Percentiles rank a stretch among this genome's conserved stretches.
These are phyloP conservation scores for Amborella trichopoda DNA, from an alignment of 164 flowering plant species.

Conservation along the genomic window DNA sequence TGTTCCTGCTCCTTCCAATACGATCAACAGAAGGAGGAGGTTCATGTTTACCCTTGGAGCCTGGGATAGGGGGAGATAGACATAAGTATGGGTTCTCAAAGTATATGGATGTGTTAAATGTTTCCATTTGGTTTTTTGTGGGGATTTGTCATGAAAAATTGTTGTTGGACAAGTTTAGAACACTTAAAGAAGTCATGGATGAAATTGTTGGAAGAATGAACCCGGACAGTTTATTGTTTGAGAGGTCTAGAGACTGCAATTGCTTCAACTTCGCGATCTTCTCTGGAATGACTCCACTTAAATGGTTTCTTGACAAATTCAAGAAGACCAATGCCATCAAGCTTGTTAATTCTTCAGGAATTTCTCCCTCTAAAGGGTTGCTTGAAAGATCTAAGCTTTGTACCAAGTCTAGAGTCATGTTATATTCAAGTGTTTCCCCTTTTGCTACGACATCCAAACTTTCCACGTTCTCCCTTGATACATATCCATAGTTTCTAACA, in stretches of 20 bases:
- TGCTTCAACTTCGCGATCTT: constrained; percentile 15
- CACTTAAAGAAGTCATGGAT: too few relatives aligned
- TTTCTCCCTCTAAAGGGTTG: constrained; percentile 16
- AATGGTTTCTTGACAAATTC: too few relatives aligned
- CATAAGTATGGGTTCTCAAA: too few relatives aligned
- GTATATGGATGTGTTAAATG: constrained; percentile 18
- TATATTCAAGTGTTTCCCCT: constrained; percentile 13
- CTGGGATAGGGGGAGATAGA: constrained; percentile 27
- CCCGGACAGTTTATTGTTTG: constrained; percentile 34
- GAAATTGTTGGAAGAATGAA: constrained; percentile 28
- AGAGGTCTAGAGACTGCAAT: constrained; percentile 33
- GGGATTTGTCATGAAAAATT: constrained; percentile 34
- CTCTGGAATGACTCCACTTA: too few relatives aligned
- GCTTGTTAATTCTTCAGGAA: too few relatives aligned
- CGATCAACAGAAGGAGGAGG: constrained; percentile 15
- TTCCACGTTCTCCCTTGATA: constrained; percentile 20
- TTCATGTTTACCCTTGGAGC: too few relatives aligned
- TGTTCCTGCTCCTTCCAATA: neutral
- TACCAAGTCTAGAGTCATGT: constrained; percentile 21
- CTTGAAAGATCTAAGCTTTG: constrained; percentile 25
- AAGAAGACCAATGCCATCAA: too few relatives aligned
- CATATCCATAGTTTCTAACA: constrained; percentile 4
- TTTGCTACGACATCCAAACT: constrained; percentile 11
- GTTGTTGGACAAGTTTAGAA: constrained; percentile 34
- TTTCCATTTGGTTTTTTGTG: constrained; percentile 15